These are phyloP conservation scores for Solanum piurae DNA, from an alignment of 257 asterid genomes.

Conservation along the genomic window DNA sequence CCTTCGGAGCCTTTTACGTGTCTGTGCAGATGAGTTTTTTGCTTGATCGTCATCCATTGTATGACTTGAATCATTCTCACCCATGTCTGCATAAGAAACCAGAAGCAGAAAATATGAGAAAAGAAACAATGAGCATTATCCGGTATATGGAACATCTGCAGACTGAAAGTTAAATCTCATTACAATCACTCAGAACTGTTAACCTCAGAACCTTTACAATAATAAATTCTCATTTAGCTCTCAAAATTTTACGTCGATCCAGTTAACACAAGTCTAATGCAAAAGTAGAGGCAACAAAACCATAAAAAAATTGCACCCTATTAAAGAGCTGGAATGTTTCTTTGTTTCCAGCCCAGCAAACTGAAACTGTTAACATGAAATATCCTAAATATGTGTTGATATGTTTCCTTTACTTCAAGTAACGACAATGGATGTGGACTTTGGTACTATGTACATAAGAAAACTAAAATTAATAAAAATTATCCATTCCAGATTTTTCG, in stretches of 20 bases:
- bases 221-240: background rate
- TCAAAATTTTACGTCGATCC: background rate
- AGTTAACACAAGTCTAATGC: background rate
- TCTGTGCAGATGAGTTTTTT: background rate
- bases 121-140: background rate
- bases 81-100: background rate
- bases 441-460: background rate
- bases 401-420: background rate
- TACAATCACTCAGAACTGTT: background rate
- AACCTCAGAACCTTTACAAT: background rate
- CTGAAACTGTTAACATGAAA: background rate
- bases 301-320: background rate
- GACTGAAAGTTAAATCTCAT: background rate
- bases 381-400: background rate
- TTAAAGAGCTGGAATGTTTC: background rate
- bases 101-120: background rate
- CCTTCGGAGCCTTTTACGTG: conserved; percentile 4
- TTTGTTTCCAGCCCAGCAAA: background rate
- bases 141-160: background rate
- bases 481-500: background rate
- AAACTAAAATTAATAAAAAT: background rate
- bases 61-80: background rate
- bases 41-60: background rate
- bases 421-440: background rate
- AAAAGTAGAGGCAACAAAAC: background rate